Conservation (phyloP, 352 stramenopile genomes). For the Phytophthora pseudosyringae region DNA sequence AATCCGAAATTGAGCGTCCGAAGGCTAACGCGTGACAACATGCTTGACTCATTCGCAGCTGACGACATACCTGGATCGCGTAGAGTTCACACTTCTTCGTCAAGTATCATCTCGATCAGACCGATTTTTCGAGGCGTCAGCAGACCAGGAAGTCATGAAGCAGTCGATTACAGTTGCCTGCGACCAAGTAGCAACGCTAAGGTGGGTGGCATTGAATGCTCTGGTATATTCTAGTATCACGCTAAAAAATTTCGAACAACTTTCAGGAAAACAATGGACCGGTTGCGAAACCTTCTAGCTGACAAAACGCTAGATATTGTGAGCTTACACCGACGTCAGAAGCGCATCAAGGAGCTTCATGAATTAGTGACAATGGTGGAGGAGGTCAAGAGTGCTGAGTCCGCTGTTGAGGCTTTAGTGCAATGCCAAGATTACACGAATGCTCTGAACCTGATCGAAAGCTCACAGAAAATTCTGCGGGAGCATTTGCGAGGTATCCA, state of each 20-base stretch:
- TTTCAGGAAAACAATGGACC: slow-evolving; percentile 80
- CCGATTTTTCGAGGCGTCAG: slow-evolving; percentile 85
- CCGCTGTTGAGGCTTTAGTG: slow-evolving; percentile 81
- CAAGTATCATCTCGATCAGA: slow-evolving; percentile 87
- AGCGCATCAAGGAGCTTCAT: slow-evolving; percentile 81
- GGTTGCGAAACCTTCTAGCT: slow-evolving; percentile 76
- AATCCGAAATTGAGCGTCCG: background rate
- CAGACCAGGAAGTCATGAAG: slow-evolving; percentile 88
- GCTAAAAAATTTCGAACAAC: slow-evolving; percentile 6
- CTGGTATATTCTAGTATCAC: background rate
- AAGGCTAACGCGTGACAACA: slow-evolving; percentile 5
- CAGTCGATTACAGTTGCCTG: slow-evolving; percentile 80
- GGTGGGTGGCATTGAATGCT: slow-evolving; percentile 39
- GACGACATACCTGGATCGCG: slow-evolving; percentile 81
- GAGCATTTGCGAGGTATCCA: slow-evolving; percentile 83
- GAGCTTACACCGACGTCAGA: slow-evolving; percentile 83
- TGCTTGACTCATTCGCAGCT: slow-evolving; percentile 41
- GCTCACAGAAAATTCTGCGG: slow-evolving; percentile 64
- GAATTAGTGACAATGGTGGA: slow-evolving; percentile 87
- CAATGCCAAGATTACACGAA: slow-evolving; percentile 87
- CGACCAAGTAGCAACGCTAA: slow-evolving; percentile 79
- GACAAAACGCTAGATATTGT: slow-evolving; percentile 90
- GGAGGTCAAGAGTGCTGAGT: slow-evolving; percentile 85
- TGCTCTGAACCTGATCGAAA: slow-evolving; percentile 82
- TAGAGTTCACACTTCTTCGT: slow-evolving; percentile 86